phyloP scores from a whole-genome alignment of 257 asterid genomes.

The Ocimum tenuiflorum region DNA sequence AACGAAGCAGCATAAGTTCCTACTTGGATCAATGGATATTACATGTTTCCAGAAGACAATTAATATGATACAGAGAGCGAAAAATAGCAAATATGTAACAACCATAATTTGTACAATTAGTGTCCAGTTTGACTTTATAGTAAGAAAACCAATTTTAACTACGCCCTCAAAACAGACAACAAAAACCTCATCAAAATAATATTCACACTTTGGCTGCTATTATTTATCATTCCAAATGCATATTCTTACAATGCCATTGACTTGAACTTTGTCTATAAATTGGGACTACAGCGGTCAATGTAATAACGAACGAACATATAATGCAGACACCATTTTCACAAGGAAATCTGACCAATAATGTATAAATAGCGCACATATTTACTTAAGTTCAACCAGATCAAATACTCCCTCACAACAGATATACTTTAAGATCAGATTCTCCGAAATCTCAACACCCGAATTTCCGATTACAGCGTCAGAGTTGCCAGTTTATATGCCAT shows the following conservation, averaged over 20 bases:
- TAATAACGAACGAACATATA: slow-evolving; percentile 13
- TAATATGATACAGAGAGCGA: background rate
- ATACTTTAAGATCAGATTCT: slow-evolving; percentile 1
- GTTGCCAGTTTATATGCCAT: slow-evolving; percentile 8
- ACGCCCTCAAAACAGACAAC: too few relatives aligned
- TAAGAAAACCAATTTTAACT: too few relatives aligned
- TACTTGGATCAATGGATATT: background rate
- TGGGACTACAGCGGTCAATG: background rate
- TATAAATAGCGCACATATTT: background rate
- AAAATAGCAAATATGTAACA: slow-evolving; percentile 8
- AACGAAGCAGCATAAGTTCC: background rate
- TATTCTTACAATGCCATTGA: slow-evolving; percentile 8
- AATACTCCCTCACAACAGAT: slow-evolving; percentile 1
- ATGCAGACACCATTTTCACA: slow-evolving; percentile 7
- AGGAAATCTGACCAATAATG: background rate
- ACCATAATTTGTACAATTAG: background rate
- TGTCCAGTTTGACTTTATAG: too few relatives aligned
- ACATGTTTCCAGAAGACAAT: background rate
- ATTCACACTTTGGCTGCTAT: background rate
- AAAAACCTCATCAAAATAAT: too few relatives aligned
- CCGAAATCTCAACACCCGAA: background rate
- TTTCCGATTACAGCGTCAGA: slow-evolving; percentile 11
- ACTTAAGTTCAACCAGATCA: slow-evolving; percentile 12
- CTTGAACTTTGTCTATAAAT: background rate
- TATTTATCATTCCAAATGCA: slow-evolving; percentile 18